phyloP scores from a whole-genome alignment of 495 filamentous ascomycete species.

The Margaritispora aquatica region DNA sequence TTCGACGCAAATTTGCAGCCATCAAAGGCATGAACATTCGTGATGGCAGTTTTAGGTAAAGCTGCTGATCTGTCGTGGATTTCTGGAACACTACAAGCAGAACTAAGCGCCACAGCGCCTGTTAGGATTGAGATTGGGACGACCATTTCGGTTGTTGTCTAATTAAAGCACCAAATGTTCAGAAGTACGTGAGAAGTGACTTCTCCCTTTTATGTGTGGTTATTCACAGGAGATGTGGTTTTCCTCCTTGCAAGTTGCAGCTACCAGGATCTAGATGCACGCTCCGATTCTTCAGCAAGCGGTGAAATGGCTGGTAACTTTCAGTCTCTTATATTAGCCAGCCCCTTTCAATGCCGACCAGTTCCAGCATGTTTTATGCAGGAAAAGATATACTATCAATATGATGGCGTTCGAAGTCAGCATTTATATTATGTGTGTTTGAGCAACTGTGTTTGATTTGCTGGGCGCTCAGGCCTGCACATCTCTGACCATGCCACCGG shows the following conservation, averaged over 20 bases:
- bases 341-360: no score
- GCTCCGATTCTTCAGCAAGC: no score
- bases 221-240: neutral
- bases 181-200: neutral
- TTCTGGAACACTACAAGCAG: neutral
- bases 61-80: neutral
- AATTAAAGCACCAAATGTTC: no score
- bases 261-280: no score
- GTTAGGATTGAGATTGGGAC: neutral
- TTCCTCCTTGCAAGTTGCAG: neutral
- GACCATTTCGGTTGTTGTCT: no score
- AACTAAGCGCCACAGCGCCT: neutral
- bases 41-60: neutral
- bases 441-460: no score
- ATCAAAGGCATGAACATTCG: neutral
- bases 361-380: no score
- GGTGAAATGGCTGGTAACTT: neutral
- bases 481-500: no score
- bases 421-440: neutral
- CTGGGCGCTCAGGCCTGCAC: no score
- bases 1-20: neutral
- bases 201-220: neutral
- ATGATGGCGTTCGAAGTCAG: neutral
- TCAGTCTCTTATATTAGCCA: no score
- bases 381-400: no score